phyloP scores from a whole-genome alignment of 1,284 basidiomycete genomes.

The Cutaneotrichosporon cyanovorans region DNA sequence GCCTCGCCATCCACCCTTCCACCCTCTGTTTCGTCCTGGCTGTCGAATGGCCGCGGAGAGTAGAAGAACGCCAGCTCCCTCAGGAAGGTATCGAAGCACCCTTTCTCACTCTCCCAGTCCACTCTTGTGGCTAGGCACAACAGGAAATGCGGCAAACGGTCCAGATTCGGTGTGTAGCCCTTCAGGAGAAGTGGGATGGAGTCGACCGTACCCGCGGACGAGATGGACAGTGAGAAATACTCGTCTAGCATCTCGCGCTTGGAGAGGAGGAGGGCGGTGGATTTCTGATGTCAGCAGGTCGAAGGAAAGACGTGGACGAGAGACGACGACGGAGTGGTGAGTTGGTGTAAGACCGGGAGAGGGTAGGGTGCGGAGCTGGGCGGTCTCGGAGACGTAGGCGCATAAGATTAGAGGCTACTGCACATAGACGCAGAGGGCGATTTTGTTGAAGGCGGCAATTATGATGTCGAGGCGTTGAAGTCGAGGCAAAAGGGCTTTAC shows the following conservation, averaged over 20 bases:
- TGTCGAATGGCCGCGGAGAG: constrained; percentile 52
- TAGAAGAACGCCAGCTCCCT: constrained; percentile 89
- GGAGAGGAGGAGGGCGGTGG: constrained; percentile 34
- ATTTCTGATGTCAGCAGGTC: constrained; percentile 6
- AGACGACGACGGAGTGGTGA: too few species aligned
- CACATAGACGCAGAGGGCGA: too few species aligned
- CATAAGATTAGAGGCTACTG: too few species aligned
- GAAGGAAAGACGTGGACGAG: background rate
- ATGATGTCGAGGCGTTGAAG: too few species aligned
- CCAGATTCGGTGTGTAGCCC: constrained; percentile 77
- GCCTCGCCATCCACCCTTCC: too few species aligned
- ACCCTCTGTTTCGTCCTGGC: background rate
- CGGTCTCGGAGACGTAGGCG: too few species aligned
- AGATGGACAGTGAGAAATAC: constrained; percentile 77
- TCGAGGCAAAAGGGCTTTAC: too few species aligned
- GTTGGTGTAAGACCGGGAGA: too few species aligned
- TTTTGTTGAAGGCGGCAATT: too few species aligned
- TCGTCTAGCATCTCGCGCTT: constrained; percentile 81
- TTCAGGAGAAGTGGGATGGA: constrained; percentile 72
- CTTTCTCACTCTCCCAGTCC: constrained; percentile 74
- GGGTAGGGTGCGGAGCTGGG: too few species aligned
- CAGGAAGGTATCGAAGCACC: constrained; percentile 78
- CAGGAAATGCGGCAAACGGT: constrained; percentile 73
- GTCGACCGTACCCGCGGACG: constrained; percentile 58
- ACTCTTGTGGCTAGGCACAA: constrained; percentile 82